These are phyloP conservation scores for Petunia hybrid DNA, from an alignment of 305 asterid genomes.

Conservation along the genomic window DNA sequence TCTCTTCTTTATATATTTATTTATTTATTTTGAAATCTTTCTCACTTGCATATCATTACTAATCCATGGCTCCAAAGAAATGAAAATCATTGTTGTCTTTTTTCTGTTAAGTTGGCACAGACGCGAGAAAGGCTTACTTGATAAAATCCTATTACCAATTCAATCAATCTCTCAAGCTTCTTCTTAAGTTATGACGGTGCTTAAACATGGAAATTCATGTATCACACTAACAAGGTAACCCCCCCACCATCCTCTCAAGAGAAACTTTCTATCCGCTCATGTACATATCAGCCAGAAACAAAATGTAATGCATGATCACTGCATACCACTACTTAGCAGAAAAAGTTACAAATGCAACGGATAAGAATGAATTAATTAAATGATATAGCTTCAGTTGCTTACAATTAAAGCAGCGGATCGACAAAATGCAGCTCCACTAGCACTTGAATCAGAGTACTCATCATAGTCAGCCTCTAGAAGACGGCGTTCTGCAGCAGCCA, in stretches of 20 bases:
- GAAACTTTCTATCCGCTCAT: background rate
- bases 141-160: background rate
- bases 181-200: background rate
- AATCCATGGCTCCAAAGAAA: background rate
- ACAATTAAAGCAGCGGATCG: constrained; percentile 62
- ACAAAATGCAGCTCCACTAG: constrained; percentile 62
- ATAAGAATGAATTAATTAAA: background rate
- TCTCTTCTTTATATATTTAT: background rate
- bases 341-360: background rate
- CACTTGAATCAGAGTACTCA: constrained; percentile 53
- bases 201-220: constrained; percentile 15
- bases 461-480: constrained; percentile 57
- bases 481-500: constrained; percentile 57
- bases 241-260: constrained; percentile 3
- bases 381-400: constrained; percentile 29
- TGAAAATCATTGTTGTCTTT: background rate
- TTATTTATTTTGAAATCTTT: background rate
- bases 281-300: background rate
- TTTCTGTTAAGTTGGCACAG: background rate
- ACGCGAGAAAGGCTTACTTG: background rate
- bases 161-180: background rate
- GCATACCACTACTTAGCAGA: background rate
- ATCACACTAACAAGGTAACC: background rate
- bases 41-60: background rate
- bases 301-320: constrained; percentile 15